Evolutionary conservation across 441 rosid species (phyloP).

Genomic region (Brassica balearica): DNA sequence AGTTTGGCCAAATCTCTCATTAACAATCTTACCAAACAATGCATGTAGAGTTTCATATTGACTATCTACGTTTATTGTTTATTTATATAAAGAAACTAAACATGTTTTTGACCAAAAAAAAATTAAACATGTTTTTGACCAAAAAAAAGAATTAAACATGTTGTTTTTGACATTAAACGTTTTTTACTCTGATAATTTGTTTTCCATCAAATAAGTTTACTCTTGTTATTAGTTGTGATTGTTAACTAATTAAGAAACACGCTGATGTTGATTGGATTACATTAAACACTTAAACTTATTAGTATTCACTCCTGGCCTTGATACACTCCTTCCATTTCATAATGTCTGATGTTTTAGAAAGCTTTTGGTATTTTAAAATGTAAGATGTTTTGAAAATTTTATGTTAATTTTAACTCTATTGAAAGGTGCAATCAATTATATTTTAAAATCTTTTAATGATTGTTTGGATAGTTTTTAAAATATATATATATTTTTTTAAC

Average conservation of each 20-base stretch:
- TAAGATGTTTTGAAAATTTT: background rate
- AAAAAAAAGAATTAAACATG: too few relatives aligned
- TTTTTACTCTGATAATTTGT: background rate
- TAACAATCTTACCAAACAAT: conserved; percentile 33
- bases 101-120: too few relatives aligned
- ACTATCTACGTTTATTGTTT: background rate
- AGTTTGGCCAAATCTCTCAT: conserved; percentile 4
- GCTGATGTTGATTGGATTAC: background rate
- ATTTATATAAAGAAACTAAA: background rate
- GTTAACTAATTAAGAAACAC: background rate
- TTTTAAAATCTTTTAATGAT: background rate
- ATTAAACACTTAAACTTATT: background rate
- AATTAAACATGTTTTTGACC: too few relatives aligned
- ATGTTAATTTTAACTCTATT: background rate
- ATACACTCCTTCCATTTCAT: background rate
- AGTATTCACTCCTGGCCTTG: background rate
- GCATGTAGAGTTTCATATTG: background rate
- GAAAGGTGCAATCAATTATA: background rate
- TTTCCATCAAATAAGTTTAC: background rate
- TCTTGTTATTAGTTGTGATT: background rate
- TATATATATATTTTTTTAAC: background rate
- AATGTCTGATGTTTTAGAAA: background rate
- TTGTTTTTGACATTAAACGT: background rate
- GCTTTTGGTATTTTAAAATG: background rate
- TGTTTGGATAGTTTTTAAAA: background rate